These are phyloP conservation scores for Phytomonas sp. DNA, from an alignment of 208 protist genomes.

Conservation along the genomic window DNA sequence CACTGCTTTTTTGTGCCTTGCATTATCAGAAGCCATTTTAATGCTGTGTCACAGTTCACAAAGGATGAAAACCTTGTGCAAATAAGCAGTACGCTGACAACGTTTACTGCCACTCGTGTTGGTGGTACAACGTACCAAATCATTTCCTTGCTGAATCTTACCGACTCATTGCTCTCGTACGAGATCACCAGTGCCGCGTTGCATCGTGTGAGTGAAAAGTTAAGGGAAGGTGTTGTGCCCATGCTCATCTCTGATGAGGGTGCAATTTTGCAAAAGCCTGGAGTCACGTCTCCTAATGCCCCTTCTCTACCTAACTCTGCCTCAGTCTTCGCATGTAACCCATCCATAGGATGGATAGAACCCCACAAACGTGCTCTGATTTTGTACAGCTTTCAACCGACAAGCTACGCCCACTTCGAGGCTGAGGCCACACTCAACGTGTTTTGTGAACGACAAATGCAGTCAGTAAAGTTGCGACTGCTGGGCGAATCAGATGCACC, in stretches of 20 bases:
- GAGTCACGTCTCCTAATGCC: background rate
- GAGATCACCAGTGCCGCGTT: constrained; percentile 25
- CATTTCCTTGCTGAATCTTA: constrained; percentile 51
- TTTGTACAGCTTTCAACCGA: constrained; percentile 53
- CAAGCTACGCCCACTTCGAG: constrained; percentile 29
- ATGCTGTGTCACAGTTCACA: background rate
- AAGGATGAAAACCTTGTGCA: background rate
- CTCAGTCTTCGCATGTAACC: constrained; percentile 41
- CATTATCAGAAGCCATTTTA: constrained; percentile 11
- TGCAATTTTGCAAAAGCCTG: background rate
- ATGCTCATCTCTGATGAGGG: constrained; percentile 14
- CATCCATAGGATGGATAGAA: constrained; percentile 42
- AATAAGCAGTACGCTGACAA: constrained; percentile 1
- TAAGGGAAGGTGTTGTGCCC: constrained; percentile 20
- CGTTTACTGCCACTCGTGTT: constrained; percentile 17
- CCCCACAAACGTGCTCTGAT: constrained; percentile 35
- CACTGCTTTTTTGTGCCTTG: constrained; percentile 69
- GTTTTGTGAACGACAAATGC: constrained; percentile 30
- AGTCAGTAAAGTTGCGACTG: constrained; percentile 34
- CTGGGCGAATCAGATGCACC: constrained; percentile 48
- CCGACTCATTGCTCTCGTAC: constrained; percentile 40
- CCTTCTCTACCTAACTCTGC: constrained; percentile 8
- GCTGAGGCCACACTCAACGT: constrained; percentile 25
- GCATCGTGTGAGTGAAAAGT: constrained; percentile 37
- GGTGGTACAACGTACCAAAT: constrained; percentile 45